Base-by-base conservation (phyloP, 495 filamentous ascomycete species). In the Aspergillus indologenus region DNA sequence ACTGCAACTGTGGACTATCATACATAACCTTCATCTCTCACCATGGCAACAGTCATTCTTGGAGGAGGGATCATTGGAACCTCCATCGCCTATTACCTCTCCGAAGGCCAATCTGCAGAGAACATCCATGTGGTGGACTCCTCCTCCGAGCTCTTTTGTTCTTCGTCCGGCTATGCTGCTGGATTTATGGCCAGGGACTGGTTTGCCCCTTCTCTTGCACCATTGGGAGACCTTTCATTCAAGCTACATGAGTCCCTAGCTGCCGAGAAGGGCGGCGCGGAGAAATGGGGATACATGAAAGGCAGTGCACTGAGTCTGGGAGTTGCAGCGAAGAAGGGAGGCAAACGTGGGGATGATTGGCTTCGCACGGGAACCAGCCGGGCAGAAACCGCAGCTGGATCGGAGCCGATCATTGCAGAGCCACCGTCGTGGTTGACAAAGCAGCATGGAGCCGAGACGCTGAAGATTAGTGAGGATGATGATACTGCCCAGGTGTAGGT, bases 141-240 rank as follows among this genome's bases (percentile, higher is more conserved):
- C 17, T 83, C 84, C 0, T 71, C 79, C 0, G 68, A 81, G 26
- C 80, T 91, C 24, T 91, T 92, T 71, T 80, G 83, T 20, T 85
- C 82, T 19, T 88, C 89, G 2, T 91, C 88, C 5, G 88, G 90
- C 18, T 84, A 82, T 57, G 88, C 88, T 1, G 89, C 79, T 5
- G 90, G 90, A 0, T 93, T 92, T 64, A 69, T 92, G 5, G 88
- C 90, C 1, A 79, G 79, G 53, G 87, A 92, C 62, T 94, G 89
- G 88, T 89, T 87, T 61, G 71, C 68, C 1, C 68, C 79, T 1
- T 65, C 80, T 1, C 62, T 85, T 0, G 78, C 81, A 0, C 70
- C 78, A 0, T 75, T 92, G 0, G 90, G 85, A 19, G 77, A 74
- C 3, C 75, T 92, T 22, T 88, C 85, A 40, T 94, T 90, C 70